Percentiles rank a stretch among this genome's conserved stretches.
Evolutionary conservation across 331 rosid genomes (phyloP).

Genomic region (Saraca asoca): DNA sequence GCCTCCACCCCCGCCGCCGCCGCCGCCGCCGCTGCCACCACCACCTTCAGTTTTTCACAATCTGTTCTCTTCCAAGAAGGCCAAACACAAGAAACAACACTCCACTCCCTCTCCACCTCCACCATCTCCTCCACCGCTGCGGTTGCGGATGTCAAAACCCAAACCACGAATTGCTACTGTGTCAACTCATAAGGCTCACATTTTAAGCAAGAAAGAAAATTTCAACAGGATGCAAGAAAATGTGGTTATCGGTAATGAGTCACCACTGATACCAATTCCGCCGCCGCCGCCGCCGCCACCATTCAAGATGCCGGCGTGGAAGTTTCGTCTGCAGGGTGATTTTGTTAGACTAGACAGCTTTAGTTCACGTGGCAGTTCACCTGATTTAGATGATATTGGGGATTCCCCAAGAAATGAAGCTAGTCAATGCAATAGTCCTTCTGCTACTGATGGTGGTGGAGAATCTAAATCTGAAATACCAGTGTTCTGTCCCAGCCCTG

Average conservation of each 20-base stretch:
- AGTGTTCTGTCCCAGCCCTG: slow-evolving; percentile 68
- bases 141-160: slow-evolving; percentile 34
- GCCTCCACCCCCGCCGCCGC: slow-evolving; percentile 46
- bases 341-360: slow-evolving; percentile 69
- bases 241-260: slow-evolving; percentile 47
- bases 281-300: slow-evolving; percentile 78
- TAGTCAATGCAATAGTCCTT: slow-evolving; percentile 19
- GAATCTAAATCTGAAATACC: slow-evolving; percentile 25
- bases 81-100: slow-evolving; percentile 46
- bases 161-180: slow-evolving; percentile 30
- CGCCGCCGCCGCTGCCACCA: slow-evolving; percentile 51
- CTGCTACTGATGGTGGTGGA: slow-evolving; percentile 28
- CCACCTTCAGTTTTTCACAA: slow-evolving; percentile 54
- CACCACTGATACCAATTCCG: slow-evolving; percentile 60
- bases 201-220: slow-evolving; percentile 35
- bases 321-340: slow-evolving; percentile 66
- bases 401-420: slow-evolving; percentile 39
- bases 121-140: slow-evolving; percentile 16
- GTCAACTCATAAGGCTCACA: slow-evolving; percentile 32
- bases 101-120: slow-evolving; percentile 22
- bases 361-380: slow-evolving; percentile 54
- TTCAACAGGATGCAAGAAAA: slow-evolving; percentile 37
- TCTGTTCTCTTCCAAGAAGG: slow-evolving; percentile 55
- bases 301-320: slow-evolving; percentile 58
- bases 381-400: slow-evolving; percentile 56